These are phyloP conservation scores for Parmelia sp. DNA, from an alignment of 495 filamentous ascomycete species.

Conservation along the genomic window DNA sequence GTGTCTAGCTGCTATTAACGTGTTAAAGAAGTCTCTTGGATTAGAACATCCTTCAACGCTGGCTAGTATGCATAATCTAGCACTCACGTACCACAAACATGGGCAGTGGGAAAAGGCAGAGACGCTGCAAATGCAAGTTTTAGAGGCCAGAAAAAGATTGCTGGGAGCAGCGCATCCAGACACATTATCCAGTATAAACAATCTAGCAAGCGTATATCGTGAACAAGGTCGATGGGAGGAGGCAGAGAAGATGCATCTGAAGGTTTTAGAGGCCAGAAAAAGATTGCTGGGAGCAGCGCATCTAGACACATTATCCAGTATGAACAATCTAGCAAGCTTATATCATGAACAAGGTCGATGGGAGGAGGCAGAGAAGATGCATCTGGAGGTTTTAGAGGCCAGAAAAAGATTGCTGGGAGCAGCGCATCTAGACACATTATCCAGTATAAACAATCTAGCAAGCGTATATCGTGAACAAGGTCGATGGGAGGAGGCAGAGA, in stretches of 20 bases:
- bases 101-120: neutral
- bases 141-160: slow-evolving; percentile 1
- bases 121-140: neutral
- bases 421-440: slow-evolving; percentile 26
- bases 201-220: slow-evolving; percentile 25
- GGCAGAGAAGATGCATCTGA: slow-evolving; percentile 25
- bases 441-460: slow-evolving; percentile 25
- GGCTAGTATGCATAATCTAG: neutral
- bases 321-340: neutral
- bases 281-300: slow-evolving; percentile 8
- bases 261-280: slow-evolving; percentile 24
- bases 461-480: slow-evolving; percentile 23
- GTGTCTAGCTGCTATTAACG: slow-evolving; percentile 7
- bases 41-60: neutral
- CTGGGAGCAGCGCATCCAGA: slow-evolving; percentile 28
- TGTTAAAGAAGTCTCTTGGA: slow-evolving; percentile 24
- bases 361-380: neutral
- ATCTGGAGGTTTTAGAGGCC: neutral
- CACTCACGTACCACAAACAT: neutral
- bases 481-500: slow-evolving; percentile 29
- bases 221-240: slow-evolving; percentile 29
- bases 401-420: slow-evolving; percentile 1
- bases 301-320: neutral
- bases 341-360: neutral
- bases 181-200: slow-evolving; percentile 29